Base-by-base conservation (phyloP, 768 basidiomycete genomes). In the Serendipita sp. region DNA sequence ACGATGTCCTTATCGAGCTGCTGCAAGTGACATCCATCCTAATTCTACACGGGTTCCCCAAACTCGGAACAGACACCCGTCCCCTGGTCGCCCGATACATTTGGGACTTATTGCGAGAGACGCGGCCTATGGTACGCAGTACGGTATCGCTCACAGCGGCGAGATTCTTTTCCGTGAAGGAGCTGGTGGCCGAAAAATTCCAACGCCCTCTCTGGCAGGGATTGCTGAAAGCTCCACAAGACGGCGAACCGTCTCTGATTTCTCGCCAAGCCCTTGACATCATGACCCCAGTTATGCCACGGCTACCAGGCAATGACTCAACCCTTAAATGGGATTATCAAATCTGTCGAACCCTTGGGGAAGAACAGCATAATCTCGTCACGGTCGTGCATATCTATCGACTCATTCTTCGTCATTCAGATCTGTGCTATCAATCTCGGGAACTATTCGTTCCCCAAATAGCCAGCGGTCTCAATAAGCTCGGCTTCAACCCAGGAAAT, bases 21-120 rank as follows among this genome's bases (percentile, higher is more conserved):
- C 77, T 97, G 42, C 86, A 94, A 68, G 75, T 98, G 69, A 92
- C 94, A 3, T 91, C 87, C 0, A 77, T 91, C 34, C 79, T 99
- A 64, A 86, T 98, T 3, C 88, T 94, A 64, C 22, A 58, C 33
- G 79, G 86, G 68, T 93, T 90, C 66, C 80, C 85, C 1, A 75
- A 81, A n/a, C 72, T 90, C n/a, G 77, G 96, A 44, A 82, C 82
- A 64, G 86, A 90, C 48, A 82, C 81, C 41, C 83, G 88, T 72
- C 97, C 93, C 71, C 90, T 94, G 64, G 84, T 98, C 67, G 93
- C 97, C 75, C 89, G 87, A 71, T 87, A 88, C 63, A 90, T 91
- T 20, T 97, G 92, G 92, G 81, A 85, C 68, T 89, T 85, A 68
- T 88, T 94, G 67, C 80, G 79, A 60, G 84, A 77, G 62, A 90